These are phyloP conservation scores for Eucalyptus melliodora DNA, from an alignment of 345 rosid species.

Conservation along the genomic window DNA sequence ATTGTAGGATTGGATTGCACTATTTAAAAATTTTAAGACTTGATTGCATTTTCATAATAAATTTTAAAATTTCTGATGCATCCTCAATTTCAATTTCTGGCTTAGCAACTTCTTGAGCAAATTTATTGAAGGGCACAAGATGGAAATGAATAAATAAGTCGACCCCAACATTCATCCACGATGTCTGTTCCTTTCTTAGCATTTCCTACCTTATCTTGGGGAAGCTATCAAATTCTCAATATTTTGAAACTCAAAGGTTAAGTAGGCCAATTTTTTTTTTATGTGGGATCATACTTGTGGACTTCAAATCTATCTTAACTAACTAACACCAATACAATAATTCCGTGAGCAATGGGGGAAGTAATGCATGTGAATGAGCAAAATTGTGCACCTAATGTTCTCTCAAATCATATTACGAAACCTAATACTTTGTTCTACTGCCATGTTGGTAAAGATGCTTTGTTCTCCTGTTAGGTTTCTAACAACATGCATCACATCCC, in stretches of 20 bases:
- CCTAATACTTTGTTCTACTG: background rate
- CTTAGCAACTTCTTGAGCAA: background rate
- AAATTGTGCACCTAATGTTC: background rate
- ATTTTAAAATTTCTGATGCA: background rate
- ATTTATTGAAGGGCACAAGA: background rate
- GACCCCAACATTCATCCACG: background rate
- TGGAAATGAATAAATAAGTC: background rate
- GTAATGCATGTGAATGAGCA: background rate
- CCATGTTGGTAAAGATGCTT: background rate
- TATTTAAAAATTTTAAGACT: background rate
- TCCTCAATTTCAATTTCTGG: background rate
- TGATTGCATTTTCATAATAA: background rate
- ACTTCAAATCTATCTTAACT: background rate
- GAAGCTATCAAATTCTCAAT: background rate
- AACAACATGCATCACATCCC: background rate
- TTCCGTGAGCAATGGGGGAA: background rate
- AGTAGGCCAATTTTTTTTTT: background rate
- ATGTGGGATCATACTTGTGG: background rate
- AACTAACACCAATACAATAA: background rate
- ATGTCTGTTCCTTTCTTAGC: background rate
- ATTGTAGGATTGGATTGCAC: background rate
- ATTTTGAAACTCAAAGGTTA: background rate
- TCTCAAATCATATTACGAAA: background rate
- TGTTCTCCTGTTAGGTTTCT: background rate
- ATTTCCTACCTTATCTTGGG: background rate